Percentiles rank a stretch among this genome's conserved stretches.
Conservation (phyloP, 2,329 filamentous ascomycete species). For the Cordyceps tenuipes region DNA sequence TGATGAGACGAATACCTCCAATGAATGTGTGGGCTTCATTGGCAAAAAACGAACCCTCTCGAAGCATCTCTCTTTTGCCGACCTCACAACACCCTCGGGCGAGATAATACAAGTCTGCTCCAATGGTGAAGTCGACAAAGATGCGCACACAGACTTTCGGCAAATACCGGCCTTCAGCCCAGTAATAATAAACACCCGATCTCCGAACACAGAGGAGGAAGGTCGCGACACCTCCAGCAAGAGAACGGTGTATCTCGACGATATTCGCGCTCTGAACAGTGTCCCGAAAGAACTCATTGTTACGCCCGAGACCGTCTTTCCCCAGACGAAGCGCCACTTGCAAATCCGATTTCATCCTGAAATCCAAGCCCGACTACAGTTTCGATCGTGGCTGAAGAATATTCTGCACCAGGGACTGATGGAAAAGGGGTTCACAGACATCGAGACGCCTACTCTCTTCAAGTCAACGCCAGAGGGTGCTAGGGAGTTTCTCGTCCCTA, state of each 20-base stretch:
- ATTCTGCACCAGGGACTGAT: conserved; percentile 47
- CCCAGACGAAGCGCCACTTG: conserved; percentile 67
- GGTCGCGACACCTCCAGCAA: conserved; percentile 23
- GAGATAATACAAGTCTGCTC: conserved; percentile 38
- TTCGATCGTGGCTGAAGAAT: conserved; percentile 54
- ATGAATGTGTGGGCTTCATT: conserved; percentile 58
- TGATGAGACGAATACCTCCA: conserved; percentile 14
- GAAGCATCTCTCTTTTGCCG: conserved; percentile 62
- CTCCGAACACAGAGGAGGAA: conserved; percentile 17
- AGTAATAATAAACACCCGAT: conserved; percentile 38
- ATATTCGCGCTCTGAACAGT: conserved; percentile 27
- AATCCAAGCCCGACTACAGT: conserved; percentile 59
- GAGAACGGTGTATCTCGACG: conserved; percentile 59
- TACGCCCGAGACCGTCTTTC: conserved; percentile 64
- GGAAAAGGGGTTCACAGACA: conserved; percentile 57
- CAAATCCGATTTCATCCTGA: conserved; percentile 69
- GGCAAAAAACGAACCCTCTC: conserved; percentile 59
- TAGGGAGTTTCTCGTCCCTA: conserved; percentile 88
- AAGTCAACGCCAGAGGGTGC: conserved; percentile 97
- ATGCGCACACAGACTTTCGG: conserved; percentile 34
- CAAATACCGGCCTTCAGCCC: conserved; percentile 43
- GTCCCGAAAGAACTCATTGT: conserved; percentile 61
- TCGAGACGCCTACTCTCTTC: conserved; percentile 91
- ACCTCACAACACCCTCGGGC: conserved; percentile 33
- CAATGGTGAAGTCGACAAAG: conserved; percentile 28